These are phyloP conservation scores for Myrica gale DNA, from an alignment of 306 rosid genomes.

Conservation along the genomic window DNA sequence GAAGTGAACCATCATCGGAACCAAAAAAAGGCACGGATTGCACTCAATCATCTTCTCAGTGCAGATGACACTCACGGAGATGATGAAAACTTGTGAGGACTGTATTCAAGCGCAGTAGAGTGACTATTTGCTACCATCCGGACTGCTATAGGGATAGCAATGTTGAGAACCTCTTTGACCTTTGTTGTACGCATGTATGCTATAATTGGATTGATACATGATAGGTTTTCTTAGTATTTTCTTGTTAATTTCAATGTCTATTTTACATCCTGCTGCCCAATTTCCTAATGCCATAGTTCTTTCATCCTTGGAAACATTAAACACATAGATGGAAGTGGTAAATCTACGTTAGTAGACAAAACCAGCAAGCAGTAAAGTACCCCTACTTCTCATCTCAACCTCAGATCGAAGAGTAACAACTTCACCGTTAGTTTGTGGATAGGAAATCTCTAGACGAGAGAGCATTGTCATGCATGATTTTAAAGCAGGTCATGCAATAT, in stretches of 20 bases:
- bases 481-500: too few species aligned
- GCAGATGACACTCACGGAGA: constrained; percentile 66
- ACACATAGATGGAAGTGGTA: too few species aligned
- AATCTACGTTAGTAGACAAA: too few species aligned
- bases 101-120: constrained; percentile 12
- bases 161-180: not conserved
- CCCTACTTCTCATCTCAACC: too few species aligned
- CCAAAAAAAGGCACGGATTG: constrained; percentile 61
- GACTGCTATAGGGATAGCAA: constrained; percentile 3
- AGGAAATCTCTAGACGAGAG: too few species aligned
- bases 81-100: constrained; percentile 35
- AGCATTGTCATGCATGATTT: too few species aligned
- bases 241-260: not conserved
- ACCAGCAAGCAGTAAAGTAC: too few species aligned
- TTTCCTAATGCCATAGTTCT: too few species aligned
- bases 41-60: constrained; percentile 62
- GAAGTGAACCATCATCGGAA: constrained; percentile 40
- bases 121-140: constrained; percentile 16
- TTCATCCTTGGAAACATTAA: too few species aligned
- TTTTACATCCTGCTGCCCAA: not conserved
- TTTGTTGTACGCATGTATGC: not conserved
- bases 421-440: too few species aligned
- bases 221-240: not conserved
- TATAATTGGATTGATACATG: not conserved
- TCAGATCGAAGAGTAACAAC: too few species aligned